Percentiles rank a stretch among this genome's conserved stretches.
phyloP scores from a whole-genome alignment of 148 eudicot genomes.

The Spergularia bocconei region DNA sequence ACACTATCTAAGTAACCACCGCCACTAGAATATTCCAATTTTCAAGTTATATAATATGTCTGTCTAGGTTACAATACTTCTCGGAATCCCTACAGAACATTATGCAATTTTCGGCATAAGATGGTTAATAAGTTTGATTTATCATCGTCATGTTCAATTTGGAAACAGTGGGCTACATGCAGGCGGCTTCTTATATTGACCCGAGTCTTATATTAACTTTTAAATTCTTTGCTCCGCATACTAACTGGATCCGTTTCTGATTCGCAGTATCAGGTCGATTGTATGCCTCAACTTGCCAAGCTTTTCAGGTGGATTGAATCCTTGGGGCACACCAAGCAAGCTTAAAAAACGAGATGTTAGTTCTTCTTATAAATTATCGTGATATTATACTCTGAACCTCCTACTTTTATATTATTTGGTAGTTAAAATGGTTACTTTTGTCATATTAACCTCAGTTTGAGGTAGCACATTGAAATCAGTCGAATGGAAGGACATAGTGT shows the following conservation, averaged over 20 bases:
- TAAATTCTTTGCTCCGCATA: not conserved
- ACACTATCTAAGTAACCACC: not conserved
- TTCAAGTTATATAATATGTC: not conserved
- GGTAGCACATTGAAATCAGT: not conserved
- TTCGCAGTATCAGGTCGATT: constrained; percentile 79
- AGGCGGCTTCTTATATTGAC: not conserved
- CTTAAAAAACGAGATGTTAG: constrained; percentile 63
- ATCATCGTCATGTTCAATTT: not conserved
- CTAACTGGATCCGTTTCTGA: constrained; percentile 8
- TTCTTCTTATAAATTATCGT: constrained; percentile 15
- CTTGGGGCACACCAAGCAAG: constrained; percentile 86
- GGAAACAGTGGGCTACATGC: not conserved
- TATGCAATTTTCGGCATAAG: not conserved
- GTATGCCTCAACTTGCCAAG: constrained; percentile 97
- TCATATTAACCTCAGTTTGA: not conserved
- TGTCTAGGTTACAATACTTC: not conserved
- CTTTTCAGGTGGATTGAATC: constrained; percentile 95
- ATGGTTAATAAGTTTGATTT: not conserved
- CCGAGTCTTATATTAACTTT: not conserved
- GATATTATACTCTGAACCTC: not conserved
- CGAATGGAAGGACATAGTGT: not conserved
- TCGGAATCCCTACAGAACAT: not conserved
- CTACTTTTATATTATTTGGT: too few species aligned
- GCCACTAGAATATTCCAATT: not conserved
- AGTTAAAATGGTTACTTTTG: too few species aligned